A percentile compares a stretch with the other conserved stretches of the same genome.
Evolutionary conservation across 78 protist species (phyloP).

Genomic region (Dictyostelium discoideum): dicty_2.7 NC_007089.4:3471501-3472000

Average conservation of each 20-base stretch:
- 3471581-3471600: not conserved
- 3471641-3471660: not conserved
- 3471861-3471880: not conserved
- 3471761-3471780: not conserved
- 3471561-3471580: not conserved
- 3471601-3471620: not conserved
- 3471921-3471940: not conserved
- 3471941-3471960: not conserved
- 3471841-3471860: slow-evolving; percentile 1
- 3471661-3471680: not conserved
- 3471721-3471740: not conserved
- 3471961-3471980: slow-evolving; percentile 40
- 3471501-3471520: no score
- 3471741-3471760: not conserved
- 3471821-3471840: slow-evolving; percentile 34
- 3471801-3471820: not conserved
- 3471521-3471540: not conserved
- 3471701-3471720: slow-evolving; percentile 26
- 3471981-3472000: not conserved
- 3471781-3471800: not conserved
- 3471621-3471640: not conserved
- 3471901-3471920: slow-evolving; percentile 4
- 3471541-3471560: not conserved
- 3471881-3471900: not conserved
- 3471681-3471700: not conserved